Percentiles rank a stretch among this genome's conserved stretches.
Conservation (phyloP, 1,284 basidiomycete genomes). For the Cryptococcus hybrid region DNA sequence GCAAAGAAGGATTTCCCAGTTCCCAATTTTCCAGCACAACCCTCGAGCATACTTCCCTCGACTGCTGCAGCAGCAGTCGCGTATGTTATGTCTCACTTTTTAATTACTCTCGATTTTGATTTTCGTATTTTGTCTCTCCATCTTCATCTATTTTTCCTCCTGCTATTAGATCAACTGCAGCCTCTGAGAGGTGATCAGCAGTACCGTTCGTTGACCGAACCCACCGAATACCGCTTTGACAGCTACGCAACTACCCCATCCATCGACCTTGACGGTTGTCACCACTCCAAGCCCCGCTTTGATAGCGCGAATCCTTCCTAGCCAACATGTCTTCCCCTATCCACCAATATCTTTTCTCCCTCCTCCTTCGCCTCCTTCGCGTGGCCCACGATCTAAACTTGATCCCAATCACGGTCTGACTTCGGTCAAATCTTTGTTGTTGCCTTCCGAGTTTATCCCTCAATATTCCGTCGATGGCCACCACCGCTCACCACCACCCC, state of each 20-base stretch:
- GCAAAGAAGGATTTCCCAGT: no score
- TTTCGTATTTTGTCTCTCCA: no score
- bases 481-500: background rate
- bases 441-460: conserved; percentile 18
- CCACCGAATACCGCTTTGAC: no score
- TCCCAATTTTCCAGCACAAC: no score
- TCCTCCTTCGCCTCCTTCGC: conserved; percentile 35
- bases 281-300: background rate
- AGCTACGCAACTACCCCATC: background rate
- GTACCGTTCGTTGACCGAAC: no score
- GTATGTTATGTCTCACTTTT: no score
- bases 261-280: background rate
- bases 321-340: conserved; percentile 36
- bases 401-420: conserved; percentile 19
- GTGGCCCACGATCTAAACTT: conserved; percentile 1
- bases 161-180: no score
- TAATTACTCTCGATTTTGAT: no score
- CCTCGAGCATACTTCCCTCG: no score
- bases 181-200: no score
- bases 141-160: no score
- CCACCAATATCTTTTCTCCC: conserved; percentile 47
- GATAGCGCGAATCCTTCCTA: conserved; percentile 10
- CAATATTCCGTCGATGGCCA: conserved; percentile 14
- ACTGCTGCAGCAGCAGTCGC: no score
- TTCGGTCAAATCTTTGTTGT: conserved; percentile 26